A percentile compares a stretch with the other conserved stretches of the same genome.
phyloP scores from a whole-genome alignment of 2,329 filamentous ascomycete species.

The Tympanopsis confertula region DNA sequence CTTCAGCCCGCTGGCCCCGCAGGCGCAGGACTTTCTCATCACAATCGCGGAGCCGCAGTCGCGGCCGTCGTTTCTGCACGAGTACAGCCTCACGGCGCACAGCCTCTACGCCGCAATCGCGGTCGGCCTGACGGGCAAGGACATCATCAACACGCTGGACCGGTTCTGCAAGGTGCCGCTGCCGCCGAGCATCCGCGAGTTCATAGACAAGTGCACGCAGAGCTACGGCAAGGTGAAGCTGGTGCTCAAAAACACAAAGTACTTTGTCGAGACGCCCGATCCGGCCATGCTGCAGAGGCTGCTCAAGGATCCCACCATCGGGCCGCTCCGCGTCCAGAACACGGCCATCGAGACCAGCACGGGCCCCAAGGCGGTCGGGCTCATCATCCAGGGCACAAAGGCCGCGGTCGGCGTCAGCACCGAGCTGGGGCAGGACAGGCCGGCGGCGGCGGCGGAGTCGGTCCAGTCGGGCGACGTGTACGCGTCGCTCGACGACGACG shows the following conservation, averaged over 20 bases:
- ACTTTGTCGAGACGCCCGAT: constrained; percentile 86
- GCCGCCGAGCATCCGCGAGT: constrained; percentile 65
- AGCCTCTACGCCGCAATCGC: constrained; percentile 92
- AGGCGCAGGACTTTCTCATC: constrained; percentile 87
- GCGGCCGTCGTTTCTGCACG: constrained; percentile 80
- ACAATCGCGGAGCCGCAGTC: constrained; percentile 90
- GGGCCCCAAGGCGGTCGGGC: constrained; percentile 72
- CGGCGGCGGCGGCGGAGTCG: constrained; percentile 33
- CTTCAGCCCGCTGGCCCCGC: constrained; percentile 75
- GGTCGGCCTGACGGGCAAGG: constrained; percentile 76
- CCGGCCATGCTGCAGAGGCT: constrained; percentile 74
- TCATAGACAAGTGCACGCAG: constrained; percentile 69
- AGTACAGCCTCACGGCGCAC: constrained; percentile 83
- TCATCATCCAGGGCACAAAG: constrained; percentile 90
- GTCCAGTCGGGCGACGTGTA: constrained; percentile 58
- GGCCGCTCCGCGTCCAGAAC: constrained; percentile 64
- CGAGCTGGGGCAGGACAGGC: constrained; percentile 26
- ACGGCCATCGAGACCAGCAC: constrained; percentile 67
- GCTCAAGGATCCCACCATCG: constrained; percentile 75
- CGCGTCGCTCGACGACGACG: constrained; percentile 64
- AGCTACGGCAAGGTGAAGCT: constrained; percentile 94
- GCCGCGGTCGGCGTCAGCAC: constrained; percentile 82
- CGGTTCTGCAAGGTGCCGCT: constrained; percentile 80
- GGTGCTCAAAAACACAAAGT: constrained; percentile 86
- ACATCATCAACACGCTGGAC: constrained; percentile 83